Evolutionary conservation across 2,329 filamentous ascomycete species (phyloP).

Genomic region (Colletotrichum lindemuthianum): DNA sequence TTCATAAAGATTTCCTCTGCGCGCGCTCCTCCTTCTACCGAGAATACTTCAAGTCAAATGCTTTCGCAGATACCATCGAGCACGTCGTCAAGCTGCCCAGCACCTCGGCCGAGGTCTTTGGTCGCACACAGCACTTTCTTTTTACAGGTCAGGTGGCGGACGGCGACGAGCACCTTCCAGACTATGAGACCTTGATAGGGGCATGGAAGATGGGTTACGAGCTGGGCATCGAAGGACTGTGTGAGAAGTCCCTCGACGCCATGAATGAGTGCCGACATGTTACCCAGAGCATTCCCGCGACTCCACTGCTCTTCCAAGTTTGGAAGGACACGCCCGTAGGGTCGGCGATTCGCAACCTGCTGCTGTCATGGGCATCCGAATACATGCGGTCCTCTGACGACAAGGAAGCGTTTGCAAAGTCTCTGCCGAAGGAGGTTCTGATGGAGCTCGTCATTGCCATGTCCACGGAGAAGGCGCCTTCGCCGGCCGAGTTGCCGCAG

Average conservation of each 20-base stretch:
- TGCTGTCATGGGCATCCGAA: constrained; percentile 71
- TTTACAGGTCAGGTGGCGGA: constrained; percentile 61
- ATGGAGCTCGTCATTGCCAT: constrained; percentile 71
- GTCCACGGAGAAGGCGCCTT: constrained; percentile 58
- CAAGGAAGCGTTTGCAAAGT: constrained; percentile 67
- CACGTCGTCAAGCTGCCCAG: constrained; percentile 61
- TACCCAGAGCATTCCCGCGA: constrained; percentile 66
- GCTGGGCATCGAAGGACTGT: constrained; percentile 64
- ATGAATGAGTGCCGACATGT: constrained; percentile 66
- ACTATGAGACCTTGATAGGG: constrained; percentile 64
- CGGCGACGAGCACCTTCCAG: constrained; percentile 53
- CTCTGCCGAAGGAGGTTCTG: constrained; percentile 69
- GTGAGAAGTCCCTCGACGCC: constrained; percentile 64
- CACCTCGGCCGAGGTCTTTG: constrained; percentile 60
- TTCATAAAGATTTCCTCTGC: constrained; percentile 69
- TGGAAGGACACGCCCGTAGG: constrained; percentile 71
- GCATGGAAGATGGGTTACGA: constrained; percentile 67
- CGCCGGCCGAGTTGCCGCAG: constrained; percentile 37
- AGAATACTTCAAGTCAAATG: constrained; percentile 52
- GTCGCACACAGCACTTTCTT: constrained; percentile 64
- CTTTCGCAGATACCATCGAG: constrained; percentile 54
- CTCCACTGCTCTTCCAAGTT: constrained; percentile 67
- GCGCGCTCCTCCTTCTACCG: constrained; percentile 61
- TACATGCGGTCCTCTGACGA: constrained; percentile 68
- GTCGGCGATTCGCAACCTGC: constrained; percentile 66